phyloP scores from a whole-genome alignment of 306 rosid species.

The Fagus crenata region DNA sequence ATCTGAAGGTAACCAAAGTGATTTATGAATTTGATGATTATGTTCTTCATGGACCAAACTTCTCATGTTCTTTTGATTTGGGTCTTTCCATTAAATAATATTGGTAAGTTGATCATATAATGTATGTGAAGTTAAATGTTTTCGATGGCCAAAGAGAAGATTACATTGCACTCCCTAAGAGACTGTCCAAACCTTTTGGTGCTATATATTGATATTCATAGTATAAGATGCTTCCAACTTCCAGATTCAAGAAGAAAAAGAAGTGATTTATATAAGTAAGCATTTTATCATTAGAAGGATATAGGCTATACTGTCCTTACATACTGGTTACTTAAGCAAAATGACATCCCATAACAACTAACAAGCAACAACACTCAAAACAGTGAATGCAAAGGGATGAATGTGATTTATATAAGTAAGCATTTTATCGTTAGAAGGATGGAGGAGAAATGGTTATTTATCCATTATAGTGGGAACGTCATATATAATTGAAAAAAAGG shows the following conservation, averaged over 20 bases:
- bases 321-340: no score
- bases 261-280: no score
- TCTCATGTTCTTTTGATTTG: background rate
- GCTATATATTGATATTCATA: background rate
- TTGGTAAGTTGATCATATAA: background rate
- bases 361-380: no score
- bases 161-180: background rate
- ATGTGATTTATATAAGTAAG: background rate
- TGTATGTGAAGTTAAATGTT: background rate
- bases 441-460: background rate
- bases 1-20: constrained; percentile 55
- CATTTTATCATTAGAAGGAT: no score
- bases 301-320: no score
- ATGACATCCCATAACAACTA: no score
- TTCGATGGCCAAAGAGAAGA: background rate
- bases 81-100: background rate
- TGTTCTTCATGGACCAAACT: background rate
- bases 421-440: background rate
- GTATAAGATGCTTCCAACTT: background rate
- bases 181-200: background rate
- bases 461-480: background rate
- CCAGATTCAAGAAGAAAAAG: no score
- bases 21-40: background rate
- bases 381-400: background rate
- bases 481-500: background rate